Percentiles rank a stretch among this genome's conserved stretches.
These are phyloP conservation scores for Sugiyamaella chiloensis DNA, from an alignment of 805 yeast genomes.

Conservation along the genomic window DNA sequence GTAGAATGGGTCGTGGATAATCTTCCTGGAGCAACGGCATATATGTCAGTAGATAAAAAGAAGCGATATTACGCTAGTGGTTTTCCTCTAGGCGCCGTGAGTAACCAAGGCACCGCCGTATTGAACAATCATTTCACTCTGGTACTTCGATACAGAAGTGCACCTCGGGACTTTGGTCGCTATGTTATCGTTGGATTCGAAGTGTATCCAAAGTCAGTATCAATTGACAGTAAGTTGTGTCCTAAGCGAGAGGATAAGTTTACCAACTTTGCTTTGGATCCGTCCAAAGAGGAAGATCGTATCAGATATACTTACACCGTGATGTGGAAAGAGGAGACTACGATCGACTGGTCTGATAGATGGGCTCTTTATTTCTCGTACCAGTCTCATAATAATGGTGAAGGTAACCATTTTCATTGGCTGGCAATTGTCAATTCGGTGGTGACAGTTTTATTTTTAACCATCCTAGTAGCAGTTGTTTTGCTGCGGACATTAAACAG, in stretches of 20 bases:
- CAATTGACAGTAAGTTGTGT: slow-evolving; percentile 48
- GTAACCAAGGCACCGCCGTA: slow-evolving; percentile 47
- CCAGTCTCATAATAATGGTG: slow-evolving; percentile 7
- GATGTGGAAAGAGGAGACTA: slow-evolving; percentile 79
- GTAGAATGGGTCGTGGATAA: slow-evolving; percentile 84
- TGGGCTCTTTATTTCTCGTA: slow-evolving; percentile 70
- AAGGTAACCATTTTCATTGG: slow-evolving; percentile 66
- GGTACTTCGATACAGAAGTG: slow-evolving; percentile 67
- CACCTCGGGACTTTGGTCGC: slow-evolving; percentile 35
- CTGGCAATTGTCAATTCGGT: slow-evolving; percentile 69
- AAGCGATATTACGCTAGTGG: slow-evolving; percentile 80
- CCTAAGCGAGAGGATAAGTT: slow-evolving; percentile 69
- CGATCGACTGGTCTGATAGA: slow-evolving; percentile 61
- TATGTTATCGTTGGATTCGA: slow-evolving; percentile 76
- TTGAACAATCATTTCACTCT: slow-evolving; percentile 78
- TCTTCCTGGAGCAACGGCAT: slow-evolving; percentile 85
- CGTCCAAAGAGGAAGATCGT: slow-evolving; percentile 20
- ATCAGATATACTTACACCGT: slow-evolving; percentile 83
- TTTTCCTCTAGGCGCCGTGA: slow-evolving; percentile 74
- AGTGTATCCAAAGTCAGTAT: slow-evolving; percentile 79
- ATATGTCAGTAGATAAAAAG: slow-evolving; percentile 53
- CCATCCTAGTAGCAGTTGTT: slow-evolving; percentile 63
- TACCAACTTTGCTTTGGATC: slow-evolving; percentile 52
- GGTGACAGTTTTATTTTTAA: slow-evolving; percentile 57
- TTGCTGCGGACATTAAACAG: slow-evolving; percentile 53